These are phyloP conservation scores for Chlorella sp. DNA, from an alignment of 139 green algal species.

Conservation along the genomic window DNA sequence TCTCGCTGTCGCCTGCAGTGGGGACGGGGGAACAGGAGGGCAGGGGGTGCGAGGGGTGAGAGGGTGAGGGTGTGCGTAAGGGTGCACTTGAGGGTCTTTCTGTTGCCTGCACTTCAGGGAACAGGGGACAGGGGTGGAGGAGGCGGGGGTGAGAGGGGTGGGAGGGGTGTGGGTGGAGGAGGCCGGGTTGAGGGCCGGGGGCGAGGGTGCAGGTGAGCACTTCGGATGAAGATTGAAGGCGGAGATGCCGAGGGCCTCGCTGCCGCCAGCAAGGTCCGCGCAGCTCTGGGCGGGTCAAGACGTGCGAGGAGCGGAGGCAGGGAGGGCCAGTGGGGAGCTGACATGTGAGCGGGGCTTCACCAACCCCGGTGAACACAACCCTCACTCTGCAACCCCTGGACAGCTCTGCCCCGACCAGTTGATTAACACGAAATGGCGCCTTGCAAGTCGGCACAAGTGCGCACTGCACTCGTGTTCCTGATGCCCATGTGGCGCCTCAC, in stretches of 20 bases:
- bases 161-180: background rate
- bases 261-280: too few relatives aligned
- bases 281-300: too few relatives aligned
- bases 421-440: background rate
- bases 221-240: too few relatives aligned
- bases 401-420: too few relatives aligned
- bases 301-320: background rate
- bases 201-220: too few relatives aligned
- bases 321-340: background rate
- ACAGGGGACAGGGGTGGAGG: too few relatives aligned
- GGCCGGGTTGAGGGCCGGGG: too few relatives aligned
- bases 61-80: background rate
- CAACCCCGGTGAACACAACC: too few relatives aligned
- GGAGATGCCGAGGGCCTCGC: too few relatives aligned
- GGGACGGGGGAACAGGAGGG: background rate
- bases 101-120: constrained; percentile 37
- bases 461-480: background rate
- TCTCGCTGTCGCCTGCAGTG: constrained; percentile 56
- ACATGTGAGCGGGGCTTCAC: background rate
- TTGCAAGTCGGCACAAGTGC: background rate
- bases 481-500: constrained; percentile 26
- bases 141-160: background rate
- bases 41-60: constrained; percentile 40
- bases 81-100: constrained; percentile 45
- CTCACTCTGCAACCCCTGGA: too few relatives aligned